Base-by-base conservation (phyloP, 495 filamentous ascomycete genomes). In the Friedmanniomyces endolithicus region DNA sequence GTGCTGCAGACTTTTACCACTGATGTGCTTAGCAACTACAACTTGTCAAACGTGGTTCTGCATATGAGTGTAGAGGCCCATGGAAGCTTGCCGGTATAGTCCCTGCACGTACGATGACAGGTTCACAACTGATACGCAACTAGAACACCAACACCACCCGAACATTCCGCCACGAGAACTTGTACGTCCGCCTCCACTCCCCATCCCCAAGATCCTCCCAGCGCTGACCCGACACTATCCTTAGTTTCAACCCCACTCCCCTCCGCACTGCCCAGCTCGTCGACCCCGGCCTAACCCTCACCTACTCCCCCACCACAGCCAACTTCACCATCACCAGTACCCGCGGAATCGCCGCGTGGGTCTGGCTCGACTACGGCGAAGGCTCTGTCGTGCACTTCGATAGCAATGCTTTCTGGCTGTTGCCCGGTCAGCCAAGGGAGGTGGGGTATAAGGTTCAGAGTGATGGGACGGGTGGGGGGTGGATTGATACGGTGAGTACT, bases 361-460 rank as follows among this genome's bases (percentile, higher is more conserved):
- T 82, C 3, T 86, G 83, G 83, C 67, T 86, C 1, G 78, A 79
- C 53, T 72, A 82, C 48, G 76, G 77, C 0, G 70, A 74, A 7
- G 81, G 75, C 0, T 68, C 75, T 14, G 69, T 84, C 19, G 71
- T 80, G 0, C 75, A 77, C 52, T 85, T 85, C 58, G 75, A 81
- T 16, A 68, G 75, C 1, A 86, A 85, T 58, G 70, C 70, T 0
- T 85, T 86, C 57, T 71, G 77, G 54, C 54, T 85, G 25, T 52
- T 74, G 53, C 74, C 74, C 12, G 77, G 76, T 0, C 71, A 82
- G 64, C 71, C 70, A 59, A 76, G 70, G 59, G 65, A 74, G 34
- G 62, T 78, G 11, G 70, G 70, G 0, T 77, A 72, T 53, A 72
- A 67, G 24, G 64, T 81, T 6, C 75, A 75, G 66, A 74, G 69